Evolutionary conservation across 2,329 filamentous ascomycete genomes (phyloP).

Genomic region (Sphaerulina vaccinii): DNA sequence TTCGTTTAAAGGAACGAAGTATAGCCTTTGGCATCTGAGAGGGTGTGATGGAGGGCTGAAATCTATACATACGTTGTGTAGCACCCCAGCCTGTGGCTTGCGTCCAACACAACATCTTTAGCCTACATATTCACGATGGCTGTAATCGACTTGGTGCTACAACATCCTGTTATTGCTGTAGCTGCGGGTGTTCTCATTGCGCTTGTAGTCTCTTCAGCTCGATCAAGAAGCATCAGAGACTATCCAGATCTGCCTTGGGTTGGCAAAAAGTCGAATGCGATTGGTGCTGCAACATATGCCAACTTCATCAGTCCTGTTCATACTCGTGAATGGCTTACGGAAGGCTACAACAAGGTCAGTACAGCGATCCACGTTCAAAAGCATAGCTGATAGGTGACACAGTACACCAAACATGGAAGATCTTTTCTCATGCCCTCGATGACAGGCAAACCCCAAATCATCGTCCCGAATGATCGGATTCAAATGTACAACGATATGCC

Average conservation of each 20-base stretch:
- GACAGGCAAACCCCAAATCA: conserved; percentile 22
- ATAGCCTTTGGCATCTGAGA: no score
- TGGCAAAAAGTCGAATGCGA: conserved; percentile 16
- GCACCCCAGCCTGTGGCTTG: no score
- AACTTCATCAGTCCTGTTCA: conserved; percentile 16
- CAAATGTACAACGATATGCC: conserved; percentile 46
- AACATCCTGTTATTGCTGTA: conserved; percentile 6
- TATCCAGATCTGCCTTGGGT: conserved; percentile 25
- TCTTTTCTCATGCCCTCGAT: conserved; percentile 29
- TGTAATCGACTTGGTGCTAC: not conserved
- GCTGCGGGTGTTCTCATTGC: conserved; percentile 2
- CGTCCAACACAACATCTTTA: no score
- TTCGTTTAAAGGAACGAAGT: no score
- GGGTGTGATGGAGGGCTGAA: no score
- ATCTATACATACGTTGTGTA: no score
- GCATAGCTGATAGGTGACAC: not conserved
- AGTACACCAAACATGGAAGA: conserved; percentile 24
- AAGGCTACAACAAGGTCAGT: conserved; percentile 26
- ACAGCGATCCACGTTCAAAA: no score
- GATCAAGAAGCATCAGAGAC: conserved; percentile 1
- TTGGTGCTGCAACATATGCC: conserved; percentile 19
- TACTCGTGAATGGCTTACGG: conserved; percentile 18
- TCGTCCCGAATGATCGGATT: conserved; percentile 25
- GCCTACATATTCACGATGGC: no score
- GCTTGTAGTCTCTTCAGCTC: not conserved